Conservation (phyloP, 2,329 filamentous ascomycete species). For the Fusarium neocosmosporiellum region DNA sequence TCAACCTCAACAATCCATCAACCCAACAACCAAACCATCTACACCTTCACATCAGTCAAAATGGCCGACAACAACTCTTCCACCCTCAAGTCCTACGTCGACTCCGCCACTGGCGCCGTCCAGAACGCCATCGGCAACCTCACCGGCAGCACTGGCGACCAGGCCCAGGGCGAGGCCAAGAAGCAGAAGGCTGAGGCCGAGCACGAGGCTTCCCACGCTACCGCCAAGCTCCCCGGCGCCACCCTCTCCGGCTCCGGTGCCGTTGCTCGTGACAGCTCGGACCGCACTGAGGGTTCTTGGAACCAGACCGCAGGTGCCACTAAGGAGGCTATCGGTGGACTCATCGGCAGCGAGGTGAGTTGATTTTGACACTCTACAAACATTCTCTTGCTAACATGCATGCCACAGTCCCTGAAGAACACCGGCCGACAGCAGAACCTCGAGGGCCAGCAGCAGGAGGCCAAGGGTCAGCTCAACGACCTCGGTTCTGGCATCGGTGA, state of each 20-base stretch:
- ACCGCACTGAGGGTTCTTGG: slow-evolving; percentile 79
- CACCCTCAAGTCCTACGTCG: slow-evolving; percentile 81
- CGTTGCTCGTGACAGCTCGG: slow-evolving; percentile 75
- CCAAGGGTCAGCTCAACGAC: slow-evolving; percentile 83
- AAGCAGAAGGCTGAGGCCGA: slow-evolving; percentile 74
- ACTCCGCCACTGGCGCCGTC: slow-evolving; percentile 77
- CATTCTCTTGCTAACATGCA: slow-evolving; percentile 11
- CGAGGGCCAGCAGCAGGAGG: slow-evolving; percentile 83
- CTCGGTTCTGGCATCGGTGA: slow-evolving; percentile 72
- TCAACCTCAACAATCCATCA: slow-evolving; percentile 2
- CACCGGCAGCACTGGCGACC: slow-evolving; percentile 77
- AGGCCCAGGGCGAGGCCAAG: slow-evolving; percentile 72
- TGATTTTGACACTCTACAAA: background rate
- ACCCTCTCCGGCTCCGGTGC: slow-evolving; percentile 77
- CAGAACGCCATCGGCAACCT: slow-evolving; percentile 79
- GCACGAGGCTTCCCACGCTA: slow-evolving; percentile 79
- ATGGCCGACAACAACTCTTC: slow-evolving; percentile 63
- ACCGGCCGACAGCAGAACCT: slow-evolving; percentile 82
- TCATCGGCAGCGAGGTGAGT: slow-evolving; percentile 77
- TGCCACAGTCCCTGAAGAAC: slow-evolving; percentile 71
- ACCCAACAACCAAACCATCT: slow-evolving; percentile 6
- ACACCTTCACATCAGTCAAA: slow-evolving; percentile 16
- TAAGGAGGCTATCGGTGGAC: slow-evolving; percentile 82
- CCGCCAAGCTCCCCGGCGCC: slow-evolving; percentile 78
- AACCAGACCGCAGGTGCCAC: slow-evolving; percentile 90